phyloP scores from a whole-genome alignment of 1,284 basidiomycete genomes.

The Porodaedalea pini region DNA sequence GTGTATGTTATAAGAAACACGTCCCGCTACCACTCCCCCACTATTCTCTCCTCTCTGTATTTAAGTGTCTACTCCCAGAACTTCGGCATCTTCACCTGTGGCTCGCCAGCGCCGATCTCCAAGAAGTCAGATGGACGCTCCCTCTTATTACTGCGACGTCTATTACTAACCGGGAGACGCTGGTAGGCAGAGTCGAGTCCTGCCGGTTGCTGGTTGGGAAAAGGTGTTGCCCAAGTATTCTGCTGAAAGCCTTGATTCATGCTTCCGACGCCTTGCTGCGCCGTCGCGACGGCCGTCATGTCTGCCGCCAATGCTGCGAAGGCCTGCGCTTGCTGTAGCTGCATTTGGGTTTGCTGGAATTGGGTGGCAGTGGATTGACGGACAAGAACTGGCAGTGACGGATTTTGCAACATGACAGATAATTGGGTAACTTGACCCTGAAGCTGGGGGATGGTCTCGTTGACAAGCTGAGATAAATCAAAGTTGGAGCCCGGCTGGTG shows the following conservation, averaged over 20 bases:
- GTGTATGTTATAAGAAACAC: neutral
- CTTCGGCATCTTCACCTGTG: conserved; percentile 57
- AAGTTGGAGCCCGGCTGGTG: conserved; percentile 55
- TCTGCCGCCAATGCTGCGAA: conserved; percentile 52
- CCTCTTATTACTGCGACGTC: conserved; percentile 69
- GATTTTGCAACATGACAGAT: conserved; percentile 72
- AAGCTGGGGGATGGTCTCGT: conserved; percentile 68
- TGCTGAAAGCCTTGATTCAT: conserved; percentile 21
- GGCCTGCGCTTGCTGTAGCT: conserved; percentile 71
- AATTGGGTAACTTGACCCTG: conserved; percentile 77
- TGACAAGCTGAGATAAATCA: conserved; percentile 68
- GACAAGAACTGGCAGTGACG: conserved; percentile 61
- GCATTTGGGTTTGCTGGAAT: conserved; percentile 71
- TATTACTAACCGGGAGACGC: conserved; percentile 72
- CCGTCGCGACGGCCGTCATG: conserved; percentile 22
- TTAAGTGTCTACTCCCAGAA: conserved; percentile 63
- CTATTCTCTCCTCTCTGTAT: neutral
- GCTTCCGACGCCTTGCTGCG: conserved; percentile 36
- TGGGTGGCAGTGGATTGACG: conserved; percentile 77
- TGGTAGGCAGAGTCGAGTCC: conserved; percentile 81
- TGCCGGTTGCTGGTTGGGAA: conserved; percentile 57
- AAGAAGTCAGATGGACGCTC: conserved; percentile 80
- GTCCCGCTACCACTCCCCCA: neutral
- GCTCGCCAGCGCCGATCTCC: conserved; percentile 59
- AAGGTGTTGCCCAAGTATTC: conserved; percentile 41